A percentile compares a stretch with the other conserved stretches of the same genome.
These are phyloP conservation scores for Gautieria morchelliformis DNA, from an alignment of 768 basidiomycete genomes.

Conservation along the genomic window DNA sequence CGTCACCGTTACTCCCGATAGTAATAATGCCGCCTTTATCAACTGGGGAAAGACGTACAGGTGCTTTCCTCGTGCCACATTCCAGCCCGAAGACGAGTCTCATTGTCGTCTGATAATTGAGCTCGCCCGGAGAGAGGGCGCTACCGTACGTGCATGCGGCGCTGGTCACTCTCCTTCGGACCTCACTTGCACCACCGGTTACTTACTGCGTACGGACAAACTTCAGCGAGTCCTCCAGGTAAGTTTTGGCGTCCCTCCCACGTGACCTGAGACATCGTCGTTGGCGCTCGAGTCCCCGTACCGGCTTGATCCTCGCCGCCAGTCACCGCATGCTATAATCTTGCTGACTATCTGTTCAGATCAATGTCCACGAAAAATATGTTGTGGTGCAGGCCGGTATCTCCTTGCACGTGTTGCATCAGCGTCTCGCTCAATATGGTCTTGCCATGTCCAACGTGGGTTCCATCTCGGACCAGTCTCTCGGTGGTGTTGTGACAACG, in stretches of 20 bases:
- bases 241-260: constrained; percentile 20
- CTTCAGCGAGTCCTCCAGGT: constrained; percentile 73
- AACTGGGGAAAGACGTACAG: constrained; percentile 85
- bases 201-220: constrained; percentile 72
- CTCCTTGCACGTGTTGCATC: constrained; percentile 65
- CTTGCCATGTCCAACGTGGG: constrained; percentile 91
- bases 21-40: constrained; percentile 40
- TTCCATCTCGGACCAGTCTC: constrained; percentile 92
- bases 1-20: constrained; percentile 38
- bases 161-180: constrained; percentile 93
- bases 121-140: constrained; percentile 64
- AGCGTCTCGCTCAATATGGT: constrained; percentile 47
- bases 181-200: constrained; percentile 81
- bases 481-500: constrained; percentile 88
- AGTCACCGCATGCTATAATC: constrained; percentile 5
- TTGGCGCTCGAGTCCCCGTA: not conserved
- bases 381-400: constrained; percentile 74
- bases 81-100: constrained; percentile 59
- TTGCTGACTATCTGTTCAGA: constrained; percentile 31
- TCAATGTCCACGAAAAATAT: constrained; percentile 57
- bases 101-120: constrained; percentile 73
- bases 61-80: constrained; percentile 60
- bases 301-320: not conserved
- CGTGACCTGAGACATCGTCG: constrained; percentile 7
- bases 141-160: constrained; percentile 71